Percentiles rank a stretch among this genome's conserved stretches.
phyloP scores from a whole-genome alignment of 2,329 filamentous ascomycete genomes.

The Cryphonectria nitschkei region DNA sequence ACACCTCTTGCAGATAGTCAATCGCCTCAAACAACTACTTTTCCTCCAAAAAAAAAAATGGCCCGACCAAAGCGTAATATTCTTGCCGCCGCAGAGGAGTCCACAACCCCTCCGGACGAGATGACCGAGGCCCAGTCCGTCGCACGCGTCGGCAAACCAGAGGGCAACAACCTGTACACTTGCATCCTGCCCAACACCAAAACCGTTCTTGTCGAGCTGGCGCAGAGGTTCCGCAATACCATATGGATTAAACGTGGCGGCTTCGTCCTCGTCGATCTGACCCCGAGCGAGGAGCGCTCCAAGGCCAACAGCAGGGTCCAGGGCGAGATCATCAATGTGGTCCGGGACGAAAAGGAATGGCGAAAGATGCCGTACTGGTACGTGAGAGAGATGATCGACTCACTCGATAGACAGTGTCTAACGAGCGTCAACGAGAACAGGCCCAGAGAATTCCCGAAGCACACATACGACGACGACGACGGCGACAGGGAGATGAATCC shows the following conservation, averaged over 20 bases:
- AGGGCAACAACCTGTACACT: conserved; percentile 87
- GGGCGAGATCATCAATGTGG: conserved; percentile 91
- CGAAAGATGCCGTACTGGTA: conserved; percentile 88
- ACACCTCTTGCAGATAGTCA: not conserved
- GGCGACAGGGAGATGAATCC: conserved; percentile 76
- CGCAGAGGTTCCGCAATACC: conserved; percentile 83
- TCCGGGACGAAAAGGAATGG: conserved; percentile 90
- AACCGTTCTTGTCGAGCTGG: conserved; percentile 76
- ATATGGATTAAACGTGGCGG: conserved; percentile 92
- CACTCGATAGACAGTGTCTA: not conserved
- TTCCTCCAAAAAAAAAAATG: conserved; percentile 52
- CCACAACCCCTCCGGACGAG: conserved; percentile 60
- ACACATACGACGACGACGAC: conserved; percentile 61
- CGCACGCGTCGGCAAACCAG: conserved; percentile 77
- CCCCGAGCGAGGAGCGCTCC: conserved; percentile 59
- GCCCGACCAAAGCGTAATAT: conserved; percentile 76
- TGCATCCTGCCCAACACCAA: conserved; percentile 72
- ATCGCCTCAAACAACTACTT: not conserved
- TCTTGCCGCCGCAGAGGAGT: conserved; percentile 76
- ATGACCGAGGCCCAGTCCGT: conserved; percentile 68
- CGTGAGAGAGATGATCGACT: conserved; percentile 31
- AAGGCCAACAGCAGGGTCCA: conserved; percentile 72
- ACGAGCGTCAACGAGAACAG: conserved; percentile 46
- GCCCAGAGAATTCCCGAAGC: conserved; percentile 79
- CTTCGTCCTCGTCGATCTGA: conserved; percentile 79